Evolutionary conservation across 2,329 filamentous ascomycete species (phyloP).

Genomic region (Ophiostoma perfectum): DNA sequence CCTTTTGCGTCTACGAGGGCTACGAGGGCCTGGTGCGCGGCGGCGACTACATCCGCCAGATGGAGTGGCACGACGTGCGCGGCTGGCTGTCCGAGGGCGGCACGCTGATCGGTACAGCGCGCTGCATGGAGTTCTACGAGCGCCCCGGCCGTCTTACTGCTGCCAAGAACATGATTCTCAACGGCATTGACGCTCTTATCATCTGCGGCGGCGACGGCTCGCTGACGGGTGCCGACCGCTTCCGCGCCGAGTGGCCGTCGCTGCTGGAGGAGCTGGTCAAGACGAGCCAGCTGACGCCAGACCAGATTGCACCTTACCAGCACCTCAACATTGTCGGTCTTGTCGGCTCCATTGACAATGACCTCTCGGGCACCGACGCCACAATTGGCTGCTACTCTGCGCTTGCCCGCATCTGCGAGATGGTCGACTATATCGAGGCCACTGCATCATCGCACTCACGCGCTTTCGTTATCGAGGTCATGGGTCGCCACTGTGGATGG

Average conservation of each 20-base stretch:
- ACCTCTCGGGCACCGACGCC: constrained; percentile 92
- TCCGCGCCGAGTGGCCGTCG: constrained; percentile 86
- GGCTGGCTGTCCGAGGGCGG: constrained; percentile 92
- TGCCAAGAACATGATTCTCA: constrained; percentile 88
- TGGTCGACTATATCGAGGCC: constrained; percentile 94
- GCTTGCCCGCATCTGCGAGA: constrained; percentile 85
- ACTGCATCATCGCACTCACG: constrained; percentile 91
- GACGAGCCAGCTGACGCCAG: constrained; percentile 61
- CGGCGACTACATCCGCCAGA: constrained; percentile 78
- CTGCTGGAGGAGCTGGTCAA: constrained; percentile 78
- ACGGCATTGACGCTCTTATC: constrained; percentile 91
- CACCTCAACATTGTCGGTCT: constrained; percentile 94
- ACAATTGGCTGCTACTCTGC: constrained; percentile 97
- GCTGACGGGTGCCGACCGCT: constrained; percentile 89
- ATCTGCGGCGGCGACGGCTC: constrained; percentile 97
- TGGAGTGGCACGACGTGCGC: constrained; percentile 89
- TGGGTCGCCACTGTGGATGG: constrained; percentile 98
- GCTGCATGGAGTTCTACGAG: constrained; percentile 89
- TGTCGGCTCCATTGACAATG: constrained; percentile 97
- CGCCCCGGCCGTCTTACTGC: constrained; percentile 75
- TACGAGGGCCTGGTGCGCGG: constrained; percentile 93
- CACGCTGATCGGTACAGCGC: constrained; percentile 90
- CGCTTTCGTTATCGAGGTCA: constrained; percentile 96
- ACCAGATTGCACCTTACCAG: constrained; percentile 69
- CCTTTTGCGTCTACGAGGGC: constrained; percentile 82